Base-by-base conservation (phyloP, 2,329 filamentous ascomycete genomes). In the Phyllosticta citrichinensis region DNA sequence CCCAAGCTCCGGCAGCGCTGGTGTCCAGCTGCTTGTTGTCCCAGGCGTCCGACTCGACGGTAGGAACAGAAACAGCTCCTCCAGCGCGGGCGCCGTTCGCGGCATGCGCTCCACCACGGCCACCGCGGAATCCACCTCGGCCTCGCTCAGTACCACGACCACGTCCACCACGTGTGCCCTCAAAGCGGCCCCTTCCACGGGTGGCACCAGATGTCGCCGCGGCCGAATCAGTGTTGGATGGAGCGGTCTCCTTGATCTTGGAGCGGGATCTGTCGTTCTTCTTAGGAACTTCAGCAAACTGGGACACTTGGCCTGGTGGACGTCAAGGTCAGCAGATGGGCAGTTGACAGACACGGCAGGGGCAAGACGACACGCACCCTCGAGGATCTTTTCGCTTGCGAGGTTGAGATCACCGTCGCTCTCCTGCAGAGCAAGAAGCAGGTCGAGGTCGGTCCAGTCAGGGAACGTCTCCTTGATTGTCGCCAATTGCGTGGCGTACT, bases 381-480 rank as follows among this genome's bases (percentile, higher is more conserved):
- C 87, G 68, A 87, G 85, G 74, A 94, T 93, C 75, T 86, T 86
- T 69, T 88, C 86, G 71, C 89, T 88, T 66, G 88, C 85, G 68
- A 83, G 77, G 68, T 88, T 83, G 69, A 91, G 80, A 75, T 81
- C 88, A 69, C 89, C 89, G 69, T 89, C 83, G 61, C 87, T 88
- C 80, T 99, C 94, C 75, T 96, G 86, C 63, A 99, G 82, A 64
- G 92, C 92, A 74, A 94, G 94, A 65, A 97, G 85, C 65, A 97
- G 85, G 75, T 97, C 93, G 75, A 92, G 90, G 71, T 96, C 90
- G 68, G 91, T 93, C 94, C 93, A 97, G 76, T 91, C 88, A 63
- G 90, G 86, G 79, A 96, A 97, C 79, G 97, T 87, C 75, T 96
- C 92, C 79, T 90, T 91, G 74, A 99, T 86, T 70, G 87, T 85